These are phyloP conservation scores for Linnemannia hyalina DNA, from an alignment of 192 early-diverging fungal species.

Conservation along the genomic window DNA sequence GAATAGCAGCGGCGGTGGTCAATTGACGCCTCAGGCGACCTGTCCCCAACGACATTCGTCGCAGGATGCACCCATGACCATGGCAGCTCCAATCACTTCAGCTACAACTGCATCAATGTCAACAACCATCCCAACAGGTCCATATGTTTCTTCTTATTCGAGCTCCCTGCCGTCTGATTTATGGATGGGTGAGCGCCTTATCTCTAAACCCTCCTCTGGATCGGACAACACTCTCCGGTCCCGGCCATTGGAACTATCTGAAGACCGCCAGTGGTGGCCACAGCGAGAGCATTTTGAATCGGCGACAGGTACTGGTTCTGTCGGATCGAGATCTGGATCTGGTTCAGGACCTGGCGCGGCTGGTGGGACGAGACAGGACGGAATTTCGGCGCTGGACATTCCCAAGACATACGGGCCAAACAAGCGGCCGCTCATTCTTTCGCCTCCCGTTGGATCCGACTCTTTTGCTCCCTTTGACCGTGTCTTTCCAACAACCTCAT, in stretches of 20 bases:
- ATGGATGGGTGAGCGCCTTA: background rate
- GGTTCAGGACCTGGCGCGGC: background rate
- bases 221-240: background rate
- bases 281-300: conserved; percentile 3
- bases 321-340: background rate
- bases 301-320: background rate
- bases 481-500: background rate
- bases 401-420: conserved; percentile 12
- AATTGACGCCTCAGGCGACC: background rate
- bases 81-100: too few relatives aligned
- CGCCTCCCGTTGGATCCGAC: background rate
- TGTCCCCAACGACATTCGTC: background rate
- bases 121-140: background rate
- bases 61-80: background rate
- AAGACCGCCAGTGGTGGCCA: background rate
- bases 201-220: background rate
- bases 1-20: background rate
- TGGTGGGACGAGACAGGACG: conserved; percentile 3
- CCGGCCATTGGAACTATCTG: background rate
- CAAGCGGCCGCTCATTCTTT: conserved; percentile 25
- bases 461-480: background rate
- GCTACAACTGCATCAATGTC: background rate
- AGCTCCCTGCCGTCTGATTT: background rate
- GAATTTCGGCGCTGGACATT: background rate
- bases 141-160: background rate